phyloP scores from a whole-genome alignment of 768 basidiomycete genomes.

The Auriscalpium vulgare region DNA sequence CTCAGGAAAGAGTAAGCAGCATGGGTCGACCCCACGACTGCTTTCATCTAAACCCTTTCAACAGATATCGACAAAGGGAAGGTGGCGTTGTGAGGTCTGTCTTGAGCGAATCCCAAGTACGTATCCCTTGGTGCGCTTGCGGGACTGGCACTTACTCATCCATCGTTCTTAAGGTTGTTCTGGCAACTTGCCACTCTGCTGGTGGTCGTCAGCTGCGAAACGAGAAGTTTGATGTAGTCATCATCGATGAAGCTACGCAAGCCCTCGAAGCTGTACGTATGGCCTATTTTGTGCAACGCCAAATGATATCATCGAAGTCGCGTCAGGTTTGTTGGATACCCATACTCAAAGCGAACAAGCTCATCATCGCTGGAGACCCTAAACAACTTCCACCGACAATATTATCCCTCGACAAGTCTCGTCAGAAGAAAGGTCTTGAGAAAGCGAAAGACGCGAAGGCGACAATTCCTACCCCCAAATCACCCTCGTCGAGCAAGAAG shows the following conservation, averaged over 20 bases:
- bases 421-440: conserved; percentile 19
- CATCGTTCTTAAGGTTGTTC: conserved; percentile 50
- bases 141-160: neutral
- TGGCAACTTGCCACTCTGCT: conserved; percentile 92
- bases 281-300: too few relatives aligned
- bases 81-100: conserved; percentile 77
- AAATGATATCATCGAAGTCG: neutral
- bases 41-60: too few relatives aligned
- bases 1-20: conserved; percentile 79
- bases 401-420: conserved; percentile 50
- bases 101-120: conserved; percentile 67
- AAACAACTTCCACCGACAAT: conserved; percentile 95
- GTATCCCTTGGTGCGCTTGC: neutral
- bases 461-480: neutral
- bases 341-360: conserved; percentile 83
- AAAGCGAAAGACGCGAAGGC: neutral
- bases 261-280: conserved; percentile 79
- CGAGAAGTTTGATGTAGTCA: conserved; percentile 81
- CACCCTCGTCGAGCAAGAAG: neutral
- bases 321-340: conserved; percentile 88
- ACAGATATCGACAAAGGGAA: conserved; percentile 84
- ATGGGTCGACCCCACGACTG: too few relatives aligned
- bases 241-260: conserved; percentile 98
- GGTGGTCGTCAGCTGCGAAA: conserved; percentile 77
- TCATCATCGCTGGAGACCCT: conserved; percentile 90